Evolutionary conservation across 2,329 filamentous ascomycete species (phyloP).

Genomic region (Coniosporium tulheliwenetii): DNA sequence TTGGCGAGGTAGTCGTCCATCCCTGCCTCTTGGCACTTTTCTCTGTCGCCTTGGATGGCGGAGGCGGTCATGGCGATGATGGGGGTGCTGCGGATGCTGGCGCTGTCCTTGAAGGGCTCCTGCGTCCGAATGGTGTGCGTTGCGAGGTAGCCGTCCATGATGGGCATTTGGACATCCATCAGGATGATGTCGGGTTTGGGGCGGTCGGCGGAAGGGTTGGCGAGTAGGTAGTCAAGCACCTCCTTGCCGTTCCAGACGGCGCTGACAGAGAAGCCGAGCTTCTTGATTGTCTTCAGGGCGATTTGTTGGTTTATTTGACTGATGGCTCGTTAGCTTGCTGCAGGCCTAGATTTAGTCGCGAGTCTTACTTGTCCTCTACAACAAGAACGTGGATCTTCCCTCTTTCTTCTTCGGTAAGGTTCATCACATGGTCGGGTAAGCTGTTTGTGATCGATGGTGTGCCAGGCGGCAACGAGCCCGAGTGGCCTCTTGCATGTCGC

Average conservation of each 20-base stretch:
- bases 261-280: slow-evolving; percentile 54
- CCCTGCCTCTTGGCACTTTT: slow-evolving; percentile 57
- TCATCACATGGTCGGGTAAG: slow-evolving; percentile 17
- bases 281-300: slow-evolving; percentile 57
- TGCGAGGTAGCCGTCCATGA: slow-evolving; percentile 64
- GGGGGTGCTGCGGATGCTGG: slow-evolving; percentile 43
- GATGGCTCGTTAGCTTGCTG: slow-evolving; percentile 2
- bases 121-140: slow-evolving; percentile 59
- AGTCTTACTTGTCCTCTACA: slow-evolving; percentile 62
- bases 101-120: slow-evolving; percentile 43
- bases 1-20: slow-evolving; percentile 69
- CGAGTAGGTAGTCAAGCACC: slow-evolving; percentile 53
- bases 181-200: slow-evolving; percentile 57
- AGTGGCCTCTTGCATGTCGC: too few relatives aligned
- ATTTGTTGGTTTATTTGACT: slow-evolving; percentile 56
- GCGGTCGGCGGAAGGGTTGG: slow-evolving; percentile 33
- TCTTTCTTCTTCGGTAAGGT: slow-evolving; percentile 41
- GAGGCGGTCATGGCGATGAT: slow-evolving; percentile 74
- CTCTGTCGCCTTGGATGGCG: slow-evolving; percentile 60
- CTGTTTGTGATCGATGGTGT: too few relatives aligned
- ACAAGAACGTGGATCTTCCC: slow-evolving; percentile 54
- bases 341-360: background rate
- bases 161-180: slow-evolving; percentile 28
- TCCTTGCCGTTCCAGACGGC: slow-evolving; percentile 69
- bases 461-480: too few relatives aligned